A percentile compares a stretch with the other conserved stretches of the same genome.
Evolutionary conservation across 2,329 filamentous ascomycete species (phyloP).

Genomic region (Colletotrichum sp.): DNA sequence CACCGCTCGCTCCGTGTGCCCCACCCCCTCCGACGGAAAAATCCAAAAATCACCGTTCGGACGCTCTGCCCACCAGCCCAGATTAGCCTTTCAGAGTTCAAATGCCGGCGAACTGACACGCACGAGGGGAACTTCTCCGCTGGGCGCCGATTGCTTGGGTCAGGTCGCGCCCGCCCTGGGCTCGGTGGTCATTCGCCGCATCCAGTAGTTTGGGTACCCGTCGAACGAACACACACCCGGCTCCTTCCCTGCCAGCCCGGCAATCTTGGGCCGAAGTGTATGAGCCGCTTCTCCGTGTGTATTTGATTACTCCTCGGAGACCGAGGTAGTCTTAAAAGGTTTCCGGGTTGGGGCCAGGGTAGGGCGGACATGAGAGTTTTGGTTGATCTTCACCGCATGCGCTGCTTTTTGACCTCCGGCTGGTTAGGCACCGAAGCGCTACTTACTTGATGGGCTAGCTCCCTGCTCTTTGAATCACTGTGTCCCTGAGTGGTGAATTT

Average conservation of each 20-base stretch:
- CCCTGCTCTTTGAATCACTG: neutral
- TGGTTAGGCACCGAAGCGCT: neutral
- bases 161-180: neutral
- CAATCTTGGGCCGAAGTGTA: neutral
- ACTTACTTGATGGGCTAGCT: neutral
- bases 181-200: neutral
- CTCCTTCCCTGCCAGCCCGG: neutral
- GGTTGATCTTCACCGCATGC: neutral
- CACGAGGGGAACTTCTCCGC: neutral
- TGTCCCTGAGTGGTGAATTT: neutral
- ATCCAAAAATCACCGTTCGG: neutral
- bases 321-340: neutral
- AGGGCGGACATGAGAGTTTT: neutral
- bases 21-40: neutral
- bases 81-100: neutral
- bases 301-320: neutral
- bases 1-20: slow-evolving; percentile 5
- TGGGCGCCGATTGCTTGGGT: neutral
- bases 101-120: neutral
- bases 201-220: neutral
- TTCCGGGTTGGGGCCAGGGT: neutral
- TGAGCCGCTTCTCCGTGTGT: neutral
- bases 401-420: neutral
- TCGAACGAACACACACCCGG: neutral
- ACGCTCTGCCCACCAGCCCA: neutral